A percentile compares a stretch with the other conserved stretches of the same genome.
Evolutionary conservation across 257 asterid species (phyloP).

Genomic region (Petrea volubilis): DNA sequence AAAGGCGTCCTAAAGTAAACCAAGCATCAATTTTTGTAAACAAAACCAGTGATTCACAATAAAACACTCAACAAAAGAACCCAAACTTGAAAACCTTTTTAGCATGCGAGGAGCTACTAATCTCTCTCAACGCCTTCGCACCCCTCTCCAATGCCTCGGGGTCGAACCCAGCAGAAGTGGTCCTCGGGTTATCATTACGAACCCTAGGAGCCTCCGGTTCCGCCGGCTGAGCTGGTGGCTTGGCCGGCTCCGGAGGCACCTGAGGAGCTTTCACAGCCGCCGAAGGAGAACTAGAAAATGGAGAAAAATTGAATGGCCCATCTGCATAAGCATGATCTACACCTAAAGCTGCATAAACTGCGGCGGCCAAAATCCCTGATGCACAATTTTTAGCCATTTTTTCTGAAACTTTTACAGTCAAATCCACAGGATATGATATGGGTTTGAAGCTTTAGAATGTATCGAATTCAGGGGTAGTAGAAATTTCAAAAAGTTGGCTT

Average conservation of each 20-base stretch:
- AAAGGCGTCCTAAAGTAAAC: background rate
- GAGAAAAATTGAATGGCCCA: slow-evolving; percentile 53
- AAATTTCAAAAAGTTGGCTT: slow-evolving; percentile 14
- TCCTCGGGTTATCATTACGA: slow-evolving; percentile 86
- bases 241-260: slow-evolving; percentile 34
- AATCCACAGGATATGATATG: background rate
- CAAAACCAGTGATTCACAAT: background rate
- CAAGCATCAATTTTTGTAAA: background rate
- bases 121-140: slow-evolving; percentile 60
- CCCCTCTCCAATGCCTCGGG: slow-evolving; percentile 94
- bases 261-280: slow-evolving; percentile 35
- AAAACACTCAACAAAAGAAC: background rate
- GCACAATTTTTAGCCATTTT: slow-evolving; percentile 60
- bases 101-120: slow-evolving; percentile 52
- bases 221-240: slow-evolving; percentile 38
- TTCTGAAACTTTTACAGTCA: background rate
- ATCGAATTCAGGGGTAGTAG: background rate
- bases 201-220: slow-evolving; percentile 34
- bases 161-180: slow-evolving; percentile 92
- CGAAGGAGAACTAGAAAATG: slow-evolving; percentile 49
- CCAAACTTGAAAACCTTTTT: slow-evolving; percentile 50
- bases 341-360: slow-evolving; percentile 56
- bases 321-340: slow-evolving; percentile 60
- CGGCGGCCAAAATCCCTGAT: slow-evolving; percentile 68
- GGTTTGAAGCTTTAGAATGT: background rate